Evolutionary conservation across 257 asterid genomes (phyloP).

Genomic region (Lantana camara): DNA sequence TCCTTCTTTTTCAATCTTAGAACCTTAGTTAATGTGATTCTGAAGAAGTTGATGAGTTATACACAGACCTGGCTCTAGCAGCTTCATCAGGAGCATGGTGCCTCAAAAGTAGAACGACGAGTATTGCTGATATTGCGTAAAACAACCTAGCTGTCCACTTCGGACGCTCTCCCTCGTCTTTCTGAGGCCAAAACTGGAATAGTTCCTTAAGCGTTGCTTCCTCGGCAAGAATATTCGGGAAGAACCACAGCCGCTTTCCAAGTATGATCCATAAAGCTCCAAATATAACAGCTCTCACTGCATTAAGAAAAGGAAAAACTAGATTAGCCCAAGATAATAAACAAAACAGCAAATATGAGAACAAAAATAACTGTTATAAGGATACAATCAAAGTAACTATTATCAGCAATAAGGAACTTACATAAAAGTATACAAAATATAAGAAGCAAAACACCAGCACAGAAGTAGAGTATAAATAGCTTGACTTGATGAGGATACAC

Average conservation of each 20-base stretch:
- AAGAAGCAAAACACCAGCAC: slow-evolving; percentile 92
- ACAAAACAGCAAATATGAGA: slow-evolving; percentile 9
- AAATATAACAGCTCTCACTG: slow-evolving; percentile 86
- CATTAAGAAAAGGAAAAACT: slow-evolving; percentile 25
- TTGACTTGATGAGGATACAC: slow-evolving; percentile 96
- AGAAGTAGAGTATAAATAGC: slow-evolving; percentile 85
- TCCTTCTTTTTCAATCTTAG: too few relatives aligned
- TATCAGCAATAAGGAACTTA: slow-evolving; percentile 48
- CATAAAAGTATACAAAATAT: slow-evolving; percentile 79
- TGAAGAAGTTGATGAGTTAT: slow-evolving; percentile 4
- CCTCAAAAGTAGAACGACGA: slow-evolving; percentile 70
- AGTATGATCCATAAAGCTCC: slow-evolving; percentile 78
- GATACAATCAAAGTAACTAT: slow-evolving; percentile 7
- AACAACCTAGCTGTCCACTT: slow-evolving; percentile 96
- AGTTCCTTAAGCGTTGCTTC: slow-evolving; percentile 96
- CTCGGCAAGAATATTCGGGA: slow-evolving; percentile 98
- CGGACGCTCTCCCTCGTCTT: slow-evolving; percentile 88
- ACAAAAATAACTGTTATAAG: slow-evolving; percentile 15
- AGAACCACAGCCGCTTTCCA: slow-evolving; percentile 95
- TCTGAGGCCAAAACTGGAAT: slow-evolving; percentile 98
- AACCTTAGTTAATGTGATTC: too few relatives aligned
- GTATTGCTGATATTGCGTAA: slow-evolving; percentile 65
- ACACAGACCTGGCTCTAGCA: slow-evolving; percentile 90
- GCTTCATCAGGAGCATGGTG: slow-evolving; percentile 99
- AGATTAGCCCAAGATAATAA: slow-evolving; percentile 15